These are phyloP conservation scores for Trichoderma afroharzianum DNA, from an alignment of 2,329 filamentous ascomycete genomes.

Conservation along the genomic window DNA sequence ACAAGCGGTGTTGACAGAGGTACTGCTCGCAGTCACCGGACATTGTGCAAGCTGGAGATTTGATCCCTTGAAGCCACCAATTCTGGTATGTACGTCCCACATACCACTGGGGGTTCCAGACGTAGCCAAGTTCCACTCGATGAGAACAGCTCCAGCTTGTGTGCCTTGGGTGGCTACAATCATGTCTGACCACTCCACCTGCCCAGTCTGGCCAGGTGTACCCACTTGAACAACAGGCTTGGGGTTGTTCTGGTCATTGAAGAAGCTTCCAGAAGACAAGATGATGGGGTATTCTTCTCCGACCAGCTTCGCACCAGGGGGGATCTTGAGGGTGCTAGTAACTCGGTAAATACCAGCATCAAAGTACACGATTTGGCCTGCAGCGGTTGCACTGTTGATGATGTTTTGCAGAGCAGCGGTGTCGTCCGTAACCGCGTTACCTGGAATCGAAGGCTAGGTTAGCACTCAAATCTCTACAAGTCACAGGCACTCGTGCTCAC, in stretches of 20 bases:
- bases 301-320: constrained; percentile 39
- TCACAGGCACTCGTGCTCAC: not conserved
- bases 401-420: constrained; percentile 28
- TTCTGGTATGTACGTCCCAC: constrained; percentile 6
- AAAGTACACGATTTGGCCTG: constrained; percentile 22
- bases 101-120: constrained; percentile 3
- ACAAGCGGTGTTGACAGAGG: not conserved
- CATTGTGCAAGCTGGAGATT: constrained; percentile 8
- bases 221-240: constrained; percentile 5
- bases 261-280: constrained; percentile 5
- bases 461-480: constrained; percentile 38
- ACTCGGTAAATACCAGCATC: constrained; percentile 39
- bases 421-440: constrained; percentile 64
- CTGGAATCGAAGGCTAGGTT: constrained; percentile 46
- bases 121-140: not conserved
- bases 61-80: constrained; percentile 5
- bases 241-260: constrained; percentile 1
- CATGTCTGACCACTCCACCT: constrained; percentile 7
- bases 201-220: not conserved
- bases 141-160: not conserved
- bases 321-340: constrained; percentile 43
- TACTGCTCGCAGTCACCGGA: not conserved
- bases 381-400: constrained; percentile 33
- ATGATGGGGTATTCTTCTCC: constrained; percentile 7
- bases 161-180: not conserved